Conservation (phyloP, 345 rosid genomes). For the Sonneratia alba region DNA sequence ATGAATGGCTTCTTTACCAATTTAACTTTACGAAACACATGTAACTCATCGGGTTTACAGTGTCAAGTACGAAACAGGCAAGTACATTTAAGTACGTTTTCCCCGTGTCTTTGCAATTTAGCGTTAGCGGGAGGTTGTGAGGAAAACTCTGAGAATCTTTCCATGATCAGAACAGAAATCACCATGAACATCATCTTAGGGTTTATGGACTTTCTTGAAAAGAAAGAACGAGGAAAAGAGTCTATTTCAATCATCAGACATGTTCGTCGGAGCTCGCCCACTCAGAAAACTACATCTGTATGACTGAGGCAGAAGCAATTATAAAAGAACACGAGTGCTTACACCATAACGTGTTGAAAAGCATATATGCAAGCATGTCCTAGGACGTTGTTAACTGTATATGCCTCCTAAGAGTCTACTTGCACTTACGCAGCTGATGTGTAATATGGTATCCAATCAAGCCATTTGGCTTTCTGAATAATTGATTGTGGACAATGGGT, state of each 20-base stretch:
- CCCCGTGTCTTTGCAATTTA: too few relatives aligned
- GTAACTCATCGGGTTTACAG: neutral
- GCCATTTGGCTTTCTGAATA: constrained; percentile 17
- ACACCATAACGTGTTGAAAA: neutral
- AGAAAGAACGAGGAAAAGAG: neutral
- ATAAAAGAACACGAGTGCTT: neutral
- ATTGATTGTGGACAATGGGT: constrained; percentile 85
- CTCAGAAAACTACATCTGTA: neutral
- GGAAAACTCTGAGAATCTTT: neutral
- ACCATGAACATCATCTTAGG: neutral
- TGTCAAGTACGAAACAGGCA: neutral
- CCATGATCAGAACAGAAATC: neutral
- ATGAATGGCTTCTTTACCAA: neutral
- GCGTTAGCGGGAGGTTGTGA: neutral
- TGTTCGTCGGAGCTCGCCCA: neutral
- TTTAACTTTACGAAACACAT: too few relatives aligned
- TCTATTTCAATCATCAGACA: neutral
- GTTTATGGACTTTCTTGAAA: neutral
- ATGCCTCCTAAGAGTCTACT: neutral
- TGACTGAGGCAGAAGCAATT: neutral
- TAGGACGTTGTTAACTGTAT: neutral
- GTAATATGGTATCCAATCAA: neutral
- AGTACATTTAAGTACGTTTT: neutral
- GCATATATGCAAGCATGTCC: neutral
- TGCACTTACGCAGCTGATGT: neutral